phyloP scores from a whole-genome alignment of 2,329 filamentous ascomycete species.

The Ophiostoma quercus region DNA sequence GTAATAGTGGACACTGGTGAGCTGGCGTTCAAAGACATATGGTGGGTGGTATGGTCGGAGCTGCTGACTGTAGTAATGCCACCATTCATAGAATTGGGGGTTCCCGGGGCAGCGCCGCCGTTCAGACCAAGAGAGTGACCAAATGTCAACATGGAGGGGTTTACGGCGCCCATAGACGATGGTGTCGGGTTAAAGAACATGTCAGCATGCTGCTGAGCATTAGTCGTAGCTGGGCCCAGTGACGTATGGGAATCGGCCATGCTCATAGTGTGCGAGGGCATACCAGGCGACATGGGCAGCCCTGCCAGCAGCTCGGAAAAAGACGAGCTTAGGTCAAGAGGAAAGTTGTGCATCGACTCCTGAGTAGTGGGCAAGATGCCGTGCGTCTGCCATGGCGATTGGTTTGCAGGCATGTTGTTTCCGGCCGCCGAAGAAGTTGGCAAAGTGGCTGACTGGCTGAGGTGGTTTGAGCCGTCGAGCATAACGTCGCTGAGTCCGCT shows the following conservation, averaged over 20 bases:
- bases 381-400: conserved; percentile 62
- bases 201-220: conserved; percentile 45
- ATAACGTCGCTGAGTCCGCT: conserved; percentile 87
- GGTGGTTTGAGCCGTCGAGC: conserved; percentile 72
- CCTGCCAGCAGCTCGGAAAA: conserved; percentile 45
- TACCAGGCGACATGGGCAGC: conserved; percentile 72
- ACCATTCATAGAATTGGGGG: conserved; percentile 65
- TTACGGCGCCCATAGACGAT: conserved; percentile 66
- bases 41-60: conserved; percentile 38
- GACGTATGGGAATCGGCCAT: conserved; percentile 1
- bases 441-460: conserved; percentile 41
- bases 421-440: conserved; percentile 42
- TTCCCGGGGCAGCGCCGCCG: conserved; percentile 57
- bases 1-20: conserved; percentile 60
- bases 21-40: conserved; percentile 41
- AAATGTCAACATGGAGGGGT: conserved; percentile 63
- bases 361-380: conserved; percentile 56
- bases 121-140: conserved; percentile 60
- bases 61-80: conserved; percentile 35
- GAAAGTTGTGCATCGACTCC: conserved; percentile 62
- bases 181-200: conserved; percentile 75
- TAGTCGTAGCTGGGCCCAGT: not conserved
- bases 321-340: conserved; percentile 66
- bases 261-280: conserved; percentile 51
- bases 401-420: conserved; percentile 2